Base-by-base conservation (phyloP, 495 filamentous ascomycete species). In the Penicillium desertorum region DNA sequence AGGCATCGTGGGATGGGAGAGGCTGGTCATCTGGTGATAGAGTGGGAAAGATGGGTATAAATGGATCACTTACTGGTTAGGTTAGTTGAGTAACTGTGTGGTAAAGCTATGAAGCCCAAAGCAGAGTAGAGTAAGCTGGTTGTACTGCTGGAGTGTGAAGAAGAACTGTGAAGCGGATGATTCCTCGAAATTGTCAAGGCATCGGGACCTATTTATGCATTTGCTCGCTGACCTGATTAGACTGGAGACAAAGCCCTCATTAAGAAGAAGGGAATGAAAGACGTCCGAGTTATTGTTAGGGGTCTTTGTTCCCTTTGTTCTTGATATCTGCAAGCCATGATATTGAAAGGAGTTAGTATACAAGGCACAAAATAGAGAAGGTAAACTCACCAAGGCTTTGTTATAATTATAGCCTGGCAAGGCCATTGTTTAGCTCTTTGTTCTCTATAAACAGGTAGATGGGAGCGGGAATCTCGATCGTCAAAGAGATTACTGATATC, bases 101-200 rank as follows among this genome's bases (percentile, higher is more conserved):
- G 43, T 12, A 3, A 4, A 36, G 29, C 27, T 19, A 17, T 10
- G 17, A 49, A 34, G 19, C 19, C n/a, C 27, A 29, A 29, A 23
- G 11, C n/a, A 23, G 7, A 30, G 45, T 25, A 30, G n/a, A 47
- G 1, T 3, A 11, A 32, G 27, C 27, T 32, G 25, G 45, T 4
- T 47, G 45, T 34, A 27, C 20, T 34, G 46, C 2, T 22, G 32
- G 22, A 4, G 4, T 36, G 47, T 50, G 30, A 50, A 34, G 5
- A 50, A 36, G 11, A 36, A 25, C 47, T 9, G 47, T 37, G 32
- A 50, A 17, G 47, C 12, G 14, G 47, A 50, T 50, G 47, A 37
- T 36, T 10, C 29, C 32, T 50, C 32, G 47, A 25, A 50, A 50
- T 36, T 30, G 20, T 32, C 47, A 22, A 50, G 47, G n/a, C 5